phyloP scores from a whole-genome alignment of 148 eudicot genomes.

The Salicornia ramosissima region DNA sequence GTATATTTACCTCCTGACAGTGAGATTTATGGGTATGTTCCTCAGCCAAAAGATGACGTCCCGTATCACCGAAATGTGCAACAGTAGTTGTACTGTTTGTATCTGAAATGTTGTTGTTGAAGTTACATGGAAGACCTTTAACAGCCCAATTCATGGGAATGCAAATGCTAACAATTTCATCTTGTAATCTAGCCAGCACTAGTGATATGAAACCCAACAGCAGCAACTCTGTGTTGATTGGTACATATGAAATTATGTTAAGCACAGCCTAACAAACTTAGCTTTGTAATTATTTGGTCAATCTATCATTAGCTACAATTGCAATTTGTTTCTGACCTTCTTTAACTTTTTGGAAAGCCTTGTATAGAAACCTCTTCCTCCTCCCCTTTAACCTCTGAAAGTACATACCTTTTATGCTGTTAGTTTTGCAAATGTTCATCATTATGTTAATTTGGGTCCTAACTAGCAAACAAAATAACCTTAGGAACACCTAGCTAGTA shows the following conservation, averaged over 20 bases:
- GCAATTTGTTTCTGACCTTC: conserved; percentile 18
- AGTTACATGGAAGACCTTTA: conserved; percentile 27
- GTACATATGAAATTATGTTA: no score
- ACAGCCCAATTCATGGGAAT: conserved; percentile 25
- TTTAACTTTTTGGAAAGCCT: conserved; percentile 27
- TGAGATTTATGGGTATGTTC: conserved; percentile 3
- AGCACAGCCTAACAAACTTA: no score
- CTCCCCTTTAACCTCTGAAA: conserved; percentile 28
- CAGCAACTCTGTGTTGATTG: conserved; percentile 35
- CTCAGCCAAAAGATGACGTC: conserved; percentile 25
- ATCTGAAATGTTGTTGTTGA: neutral
- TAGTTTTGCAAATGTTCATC: no score
- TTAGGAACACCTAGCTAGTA: no score
- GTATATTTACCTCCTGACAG: conserved; percentile 24
- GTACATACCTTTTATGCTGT: no score
- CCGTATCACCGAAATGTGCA: conserved; percentile 7
- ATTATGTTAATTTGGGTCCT: no score
- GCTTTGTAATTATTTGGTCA: no score
- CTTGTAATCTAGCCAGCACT: conserved; percentile 29
- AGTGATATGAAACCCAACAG: conserved; percentile 33
- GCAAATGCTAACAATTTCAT: conserved; percentile 24
- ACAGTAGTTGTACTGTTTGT: conserved; percentile 1
- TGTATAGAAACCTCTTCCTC: conserved; percentile 23
- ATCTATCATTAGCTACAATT: neutral
- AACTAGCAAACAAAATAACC: no score